These are phyloP conservation scores for Dryas octopetala DNA, from an alignment of 306 rosid species.

Conservation along the genomic window DNA sequence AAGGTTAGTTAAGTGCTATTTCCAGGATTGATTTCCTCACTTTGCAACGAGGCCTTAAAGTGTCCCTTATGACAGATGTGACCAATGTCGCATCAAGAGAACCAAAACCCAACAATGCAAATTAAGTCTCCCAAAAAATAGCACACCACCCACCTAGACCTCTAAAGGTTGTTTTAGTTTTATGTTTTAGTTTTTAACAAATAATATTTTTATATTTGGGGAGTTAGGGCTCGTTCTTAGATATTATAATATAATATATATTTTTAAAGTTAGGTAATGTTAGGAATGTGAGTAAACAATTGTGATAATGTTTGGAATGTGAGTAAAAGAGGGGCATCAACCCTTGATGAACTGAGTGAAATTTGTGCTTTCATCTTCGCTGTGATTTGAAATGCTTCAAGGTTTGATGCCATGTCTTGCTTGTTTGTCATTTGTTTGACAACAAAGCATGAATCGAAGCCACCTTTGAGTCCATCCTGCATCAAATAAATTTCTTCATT, in stretches of 20 bases:
- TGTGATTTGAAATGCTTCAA: neutral
- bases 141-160: neutral
- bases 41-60: neutral
- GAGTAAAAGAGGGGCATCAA: slow-evolving; percentile 16
- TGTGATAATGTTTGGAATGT: slow-evolving; percentile 23
- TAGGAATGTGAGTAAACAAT: slow-evolving; percentile 34
- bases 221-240: neutral
- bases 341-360: slow-evolving; percentile 11
- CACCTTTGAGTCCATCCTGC: slow-evolving; percentile 12
- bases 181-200: neutral
- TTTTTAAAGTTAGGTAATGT: slow-evolving; percentile 15
- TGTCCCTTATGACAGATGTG: neutral
- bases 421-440: slow-evolving; percentile 2
- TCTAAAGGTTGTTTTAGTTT: neutral
- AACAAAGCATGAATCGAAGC: neutral
- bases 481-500: neutral
- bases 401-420: slow-evolving; percentile 18
- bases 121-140: neutral
- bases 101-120: neutral
- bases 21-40: slow-evolving; percentile 4
- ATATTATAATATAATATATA: neutral
- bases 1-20: neutral
- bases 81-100: no score
- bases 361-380: slow-evolving; percentile 1
- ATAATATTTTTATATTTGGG: slow-evolving; percentile 3